These are phyloP conservation scores for Aspergillus sclerotiicarbonarius DNA, from an alignment of 495 filamentous ascomycete species.

Conservation along the genomic window DNA sequence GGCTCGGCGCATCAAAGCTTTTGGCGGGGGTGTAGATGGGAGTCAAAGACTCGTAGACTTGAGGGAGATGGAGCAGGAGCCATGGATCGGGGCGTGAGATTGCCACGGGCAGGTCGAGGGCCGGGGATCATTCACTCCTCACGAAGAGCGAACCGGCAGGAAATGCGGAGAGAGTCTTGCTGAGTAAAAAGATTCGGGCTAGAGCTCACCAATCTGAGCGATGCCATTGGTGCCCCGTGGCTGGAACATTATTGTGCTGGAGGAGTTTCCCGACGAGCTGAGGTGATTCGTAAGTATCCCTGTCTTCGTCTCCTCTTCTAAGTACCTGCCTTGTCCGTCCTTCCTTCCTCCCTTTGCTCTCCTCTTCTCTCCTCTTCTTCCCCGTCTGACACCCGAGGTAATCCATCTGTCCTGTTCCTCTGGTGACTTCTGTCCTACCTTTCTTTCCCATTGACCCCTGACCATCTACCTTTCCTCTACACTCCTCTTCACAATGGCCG, in stretches of 20 bases:
- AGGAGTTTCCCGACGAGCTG: neutral
- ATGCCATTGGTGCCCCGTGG: constrained; percentile 21
- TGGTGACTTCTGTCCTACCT: constrained; percentile 13
- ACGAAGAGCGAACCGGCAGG: neutral
- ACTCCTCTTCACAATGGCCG: constrained; percentile 47
- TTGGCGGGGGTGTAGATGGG: neutral
- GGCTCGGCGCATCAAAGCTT: too few species aligned
- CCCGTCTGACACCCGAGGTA: neutral
- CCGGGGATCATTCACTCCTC: neutral
- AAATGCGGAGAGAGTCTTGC: constrained; percentile 19
- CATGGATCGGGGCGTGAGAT: constrained; percentile 11
- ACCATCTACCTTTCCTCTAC: constrained; percentile 12
- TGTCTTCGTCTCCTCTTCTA: constrained; percentile 11
- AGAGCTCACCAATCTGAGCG: constrained; percentile 14
- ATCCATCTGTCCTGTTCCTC: constrained; percentile 20
- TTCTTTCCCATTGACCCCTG: constrained; percentile 3
- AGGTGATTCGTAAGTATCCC: constrained; percentile 12
- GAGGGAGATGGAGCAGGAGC: neutral
- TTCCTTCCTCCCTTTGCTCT: constrained; percentile 6
- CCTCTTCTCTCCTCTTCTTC: constrained; percentile 10
- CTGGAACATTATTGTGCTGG: constrained; percentile 16
- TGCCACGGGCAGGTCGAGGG: neutral
- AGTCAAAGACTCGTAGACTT: neutral
- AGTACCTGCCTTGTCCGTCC: too few species aligned
- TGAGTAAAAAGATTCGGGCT: constrained; percentile 25